These are phyloP conservation scores for Diaporthe eres DNA, from an alignment of 2,329 filamentous ascomycete species.

Conservation along the genomic window DNA sequence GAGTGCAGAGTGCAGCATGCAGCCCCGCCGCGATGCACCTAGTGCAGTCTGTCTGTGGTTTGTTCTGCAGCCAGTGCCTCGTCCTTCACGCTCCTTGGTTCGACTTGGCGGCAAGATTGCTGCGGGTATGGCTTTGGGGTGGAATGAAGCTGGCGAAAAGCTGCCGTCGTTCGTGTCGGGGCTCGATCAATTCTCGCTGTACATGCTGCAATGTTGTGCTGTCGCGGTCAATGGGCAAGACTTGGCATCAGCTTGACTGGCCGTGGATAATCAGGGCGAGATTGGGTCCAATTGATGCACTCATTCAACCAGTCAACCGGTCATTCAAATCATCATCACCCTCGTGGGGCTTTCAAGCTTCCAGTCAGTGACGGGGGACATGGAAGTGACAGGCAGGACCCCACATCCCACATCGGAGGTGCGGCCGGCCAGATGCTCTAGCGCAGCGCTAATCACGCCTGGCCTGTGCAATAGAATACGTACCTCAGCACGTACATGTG, in stretches of 20 bases:
- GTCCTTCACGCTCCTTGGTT: slow-evolving; percentile 28
- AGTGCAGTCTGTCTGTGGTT: neutral
- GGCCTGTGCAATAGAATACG: neutral
- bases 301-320: neutral
- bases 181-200: neutral
- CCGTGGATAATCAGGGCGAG: neutral
- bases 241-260: slow-evolving; percentile 22
- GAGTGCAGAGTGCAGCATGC: slow-evolving; percentile 18
- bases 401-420: slow-evolving; percentile 20
- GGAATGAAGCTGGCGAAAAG: slow-evolving; percentile 1
- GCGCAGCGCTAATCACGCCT: neutral
- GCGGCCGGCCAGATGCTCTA: slow-evolving; percentile 16
- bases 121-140: neutral
- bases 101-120: slow-evolving; percentile 9
- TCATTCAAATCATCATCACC: neutral
- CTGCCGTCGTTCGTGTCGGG: neutral
- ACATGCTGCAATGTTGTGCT: neutral
- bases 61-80: slow-evolving; percentile 16
- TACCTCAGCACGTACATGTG: slow-evolving; percentile 10
- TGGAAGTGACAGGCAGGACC: neutral
- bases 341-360: neutral
- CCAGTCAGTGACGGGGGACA: neutral
- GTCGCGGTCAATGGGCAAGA: neutral
- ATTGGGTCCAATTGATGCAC: neutral
- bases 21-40: neutral